Evolutionary conservation across 2,329 filamentous ascomycete genomes (phyloP), one percentile per base, ranked within the genome.

Genomic region (Xylariaceae sp.): DNA sequence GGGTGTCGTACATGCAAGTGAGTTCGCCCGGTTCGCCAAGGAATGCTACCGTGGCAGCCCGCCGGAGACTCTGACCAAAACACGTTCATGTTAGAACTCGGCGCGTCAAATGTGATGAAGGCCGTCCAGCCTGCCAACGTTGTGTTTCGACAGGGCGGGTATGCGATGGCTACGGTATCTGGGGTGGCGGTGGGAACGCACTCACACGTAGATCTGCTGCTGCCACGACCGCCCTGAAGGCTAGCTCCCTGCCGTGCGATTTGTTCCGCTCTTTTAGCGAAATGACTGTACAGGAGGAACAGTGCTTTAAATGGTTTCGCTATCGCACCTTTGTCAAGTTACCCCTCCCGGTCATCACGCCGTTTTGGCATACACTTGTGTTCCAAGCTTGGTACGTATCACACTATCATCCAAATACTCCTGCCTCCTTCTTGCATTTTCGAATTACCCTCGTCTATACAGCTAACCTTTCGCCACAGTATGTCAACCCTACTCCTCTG

Each of bases 261-360:
- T 36, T 54, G 12, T 39, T 19, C 19, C 42, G 34, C 45, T 45
- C 53, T 2, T 53, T 56, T 31, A 18, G 45, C 14, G 47, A 55
- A 2, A 36, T 55, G 17, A 63, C 28, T 50, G 45, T 51, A 7
- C 64, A 72, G 31, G 71, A 76, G 41, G 58, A 59, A 11, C 48
- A 47, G 1, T 69, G 63, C 48, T 68, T 76, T 14, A 69, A 74
- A 13, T 78, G 73, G 69, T 79, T 80, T 62, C 67, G 66, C 14
- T 60, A 60, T 33, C 69, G 69, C 17, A 75, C 70, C 5, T 61
- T 60, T 1, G 56, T 60, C 3, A 74, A 73, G 47, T 53, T 76
- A 0, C 67, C 66, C 0, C 71, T 71, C 1, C 62, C 63, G 1
- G 75, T 72, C 47, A 55, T 51, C 18, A 71, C 67, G 33, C 51